Conservation (phyloP, 768 basidiomycete genomes). For the Lentinula lateritia region DNA sequence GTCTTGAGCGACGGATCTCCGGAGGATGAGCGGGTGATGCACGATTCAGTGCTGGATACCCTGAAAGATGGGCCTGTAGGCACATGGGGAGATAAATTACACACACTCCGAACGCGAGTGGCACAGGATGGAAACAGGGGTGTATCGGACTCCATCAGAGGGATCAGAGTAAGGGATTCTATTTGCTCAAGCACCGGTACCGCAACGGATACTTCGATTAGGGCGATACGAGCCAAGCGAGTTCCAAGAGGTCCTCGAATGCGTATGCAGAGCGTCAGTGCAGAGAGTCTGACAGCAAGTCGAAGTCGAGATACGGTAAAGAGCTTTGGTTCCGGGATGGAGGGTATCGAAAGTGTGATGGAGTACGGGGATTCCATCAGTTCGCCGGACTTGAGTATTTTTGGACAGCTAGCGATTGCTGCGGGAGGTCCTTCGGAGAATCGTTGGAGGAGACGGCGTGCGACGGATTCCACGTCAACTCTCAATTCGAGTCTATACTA, state of each 20-base stretch:
- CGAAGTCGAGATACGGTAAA: not conserved
- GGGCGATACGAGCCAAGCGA: not conserved
- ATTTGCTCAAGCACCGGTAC: not conserved
- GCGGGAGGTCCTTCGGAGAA: not conserved
- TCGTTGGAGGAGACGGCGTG: not conserved
- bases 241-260: not conserved
- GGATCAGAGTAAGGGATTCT: not conserved
- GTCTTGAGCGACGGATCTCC: not conserved
- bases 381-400: not conserved
- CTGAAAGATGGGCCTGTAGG: not conserved
- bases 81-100: conserved; percentile 1
- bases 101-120: not conserved
- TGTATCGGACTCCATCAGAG: not conserved
- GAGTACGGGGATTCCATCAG: not conserved
- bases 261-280: conserved; percentile 3
- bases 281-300: not conserved
- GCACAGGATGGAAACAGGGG: not conserved
- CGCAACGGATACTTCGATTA: not conserved
- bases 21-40: not conserved
- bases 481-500: not conserved
- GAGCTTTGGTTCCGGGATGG: not conserved
- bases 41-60: not conserved
- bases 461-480: not conserved
- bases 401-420: not conserved
- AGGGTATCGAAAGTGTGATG: not conserved